Conservation (phyloP, 1,284 basidiomycete genomes). For the Marasmius sp. region DNA sequence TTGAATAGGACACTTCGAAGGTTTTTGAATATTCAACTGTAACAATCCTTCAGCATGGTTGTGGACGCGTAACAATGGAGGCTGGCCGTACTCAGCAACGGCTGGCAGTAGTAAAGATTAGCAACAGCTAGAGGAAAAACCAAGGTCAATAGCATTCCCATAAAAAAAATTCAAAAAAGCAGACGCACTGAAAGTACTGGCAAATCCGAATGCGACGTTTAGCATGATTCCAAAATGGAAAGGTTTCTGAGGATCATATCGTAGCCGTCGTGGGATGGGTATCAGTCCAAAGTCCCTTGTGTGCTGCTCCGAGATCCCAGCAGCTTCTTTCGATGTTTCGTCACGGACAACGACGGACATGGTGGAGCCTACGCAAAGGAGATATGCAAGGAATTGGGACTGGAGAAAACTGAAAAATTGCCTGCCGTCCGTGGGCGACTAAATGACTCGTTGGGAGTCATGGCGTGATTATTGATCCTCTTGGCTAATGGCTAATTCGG, state of each 20-base stretch:
- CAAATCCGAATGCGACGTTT: constrained; percentile 66
- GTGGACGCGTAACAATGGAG: constrained; percentile 11
- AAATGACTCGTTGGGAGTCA: too few relatives aligned
- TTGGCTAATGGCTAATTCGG: too few relatives aligned
- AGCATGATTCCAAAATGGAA: constrained; percentile 61
- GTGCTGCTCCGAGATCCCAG: background rate
- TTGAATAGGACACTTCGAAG: constrained; percentile 56
- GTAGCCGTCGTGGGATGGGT: constrained; percentile 63
- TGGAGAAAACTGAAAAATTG: too few relatives aligned
- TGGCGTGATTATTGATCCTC: too few relatives aligned
- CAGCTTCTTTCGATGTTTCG: too few relatives aligned
- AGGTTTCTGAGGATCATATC: constrained; percentile 57
- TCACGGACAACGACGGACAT: too few relatives aligned
- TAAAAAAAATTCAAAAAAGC: constrained; percentile 16
- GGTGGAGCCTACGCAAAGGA: too few relatives aligned
- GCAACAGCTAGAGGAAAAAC: constrained; percentile 41
- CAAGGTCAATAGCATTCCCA: background rate
- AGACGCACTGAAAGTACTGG: constrained; percentile 53
- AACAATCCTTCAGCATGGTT: background rate
- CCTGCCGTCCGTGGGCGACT: too few relatives aligned
- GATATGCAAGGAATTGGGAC: too few relatives aligned
- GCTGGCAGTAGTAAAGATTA: constrained; percentile 76
- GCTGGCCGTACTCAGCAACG: constrained; percentile 50
- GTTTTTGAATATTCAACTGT: background rate
- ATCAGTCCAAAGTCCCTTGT: constrained; percentile 59